Evolutionary conservation across 2,329 filamentous ascomycete genomes (phyloP).

Genomic region (Cercospora canescens): DNA sequence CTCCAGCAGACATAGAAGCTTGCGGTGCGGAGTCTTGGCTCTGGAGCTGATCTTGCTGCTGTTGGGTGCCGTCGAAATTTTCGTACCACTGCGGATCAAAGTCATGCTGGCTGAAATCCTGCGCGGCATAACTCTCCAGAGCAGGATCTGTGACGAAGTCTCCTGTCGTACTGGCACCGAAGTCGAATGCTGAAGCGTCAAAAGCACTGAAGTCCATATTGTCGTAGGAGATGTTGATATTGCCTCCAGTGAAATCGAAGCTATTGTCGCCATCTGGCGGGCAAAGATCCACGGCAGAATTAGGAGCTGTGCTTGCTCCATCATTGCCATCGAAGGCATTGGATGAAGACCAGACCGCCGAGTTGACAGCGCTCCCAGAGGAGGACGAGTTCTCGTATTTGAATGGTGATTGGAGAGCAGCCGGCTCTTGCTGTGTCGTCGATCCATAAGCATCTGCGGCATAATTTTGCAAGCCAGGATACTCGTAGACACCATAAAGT

Average conservation of each 20-base stretch:
- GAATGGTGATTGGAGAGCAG: constrained; percentile 34
- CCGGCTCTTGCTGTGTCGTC: constrained; percentile 5
- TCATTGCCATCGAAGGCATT: constrained; percentile 16
- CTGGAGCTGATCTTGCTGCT: not conserved
- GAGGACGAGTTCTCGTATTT: constrained; percentile 31
- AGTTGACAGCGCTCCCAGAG: constrained; percentile 30
- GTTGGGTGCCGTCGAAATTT: not conserved
- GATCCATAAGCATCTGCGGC: constrained; percentile 14
- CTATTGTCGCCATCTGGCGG: constrained; percentile 32
- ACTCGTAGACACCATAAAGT: constrained; percentile 28
- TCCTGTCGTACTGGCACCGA: constrained; percentile 19
- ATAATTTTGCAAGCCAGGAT: constrained; percentile 9
- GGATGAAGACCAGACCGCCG: constrained; percentile 27
- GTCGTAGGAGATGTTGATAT: constrained; percentile 44
- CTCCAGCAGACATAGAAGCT: constrained; percentile 9
- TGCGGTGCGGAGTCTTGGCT: not conserved
- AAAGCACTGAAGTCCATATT: constrained; percentile 27
- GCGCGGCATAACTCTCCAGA: constrained; percentile 22
- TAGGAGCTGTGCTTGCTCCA: constrained; percentile 14
- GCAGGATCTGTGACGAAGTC: constrained; percentile 28
- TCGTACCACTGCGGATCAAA: constrained; percentile 11
- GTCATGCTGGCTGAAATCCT: constrained; percentile 5
- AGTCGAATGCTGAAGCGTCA: constrained; percentile 34
- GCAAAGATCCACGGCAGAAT: constrained; percentile 19
- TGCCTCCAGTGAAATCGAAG: constrained; percentile 43